These are phyloP conservation scores for Candida ascalaphidarum DNA, from an alignment of 805 yeast genomes.

Conservation along the genomic window DNA sequence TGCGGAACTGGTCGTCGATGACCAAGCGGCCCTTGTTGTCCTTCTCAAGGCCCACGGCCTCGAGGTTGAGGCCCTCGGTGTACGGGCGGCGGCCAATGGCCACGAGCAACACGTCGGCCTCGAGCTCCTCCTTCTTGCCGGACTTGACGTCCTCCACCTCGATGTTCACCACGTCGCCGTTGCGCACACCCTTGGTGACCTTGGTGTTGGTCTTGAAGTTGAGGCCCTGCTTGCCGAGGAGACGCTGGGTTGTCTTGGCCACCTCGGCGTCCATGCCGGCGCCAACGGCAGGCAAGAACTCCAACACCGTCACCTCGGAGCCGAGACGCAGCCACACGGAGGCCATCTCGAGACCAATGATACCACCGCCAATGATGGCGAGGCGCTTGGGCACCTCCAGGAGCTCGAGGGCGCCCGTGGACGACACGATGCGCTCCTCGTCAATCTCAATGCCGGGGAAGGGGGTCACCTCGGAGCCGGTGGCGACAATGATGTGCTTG, in stretches of 20 bases:
- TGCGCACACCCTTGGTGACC: slow-evolving; percentile 78
- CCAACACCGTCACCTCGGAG: slow-evolving; percentile 88
- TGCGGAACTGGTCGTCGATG: slow-evolving; percentile 87
- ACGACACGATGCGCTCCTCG: slow-evolving; percentile 93
- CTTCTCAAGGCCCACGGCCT: slow-evolving; percentile 78
- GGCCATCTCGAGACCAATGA: slow-evolving; percentile 98
- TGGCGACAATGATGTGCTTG: slow-evolving; percentile 87
- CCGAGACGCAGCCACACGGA: slow-evolving; percentile 96
- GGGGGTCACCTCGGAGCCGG: slow-evolving; percentile 97
- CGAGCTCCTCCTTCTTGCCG: slow-evolving; percentile 70
- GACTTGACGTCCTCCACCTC: slow-evolving; percentile 85
- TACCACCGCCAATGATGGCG: slow-evolving; percentile 98
- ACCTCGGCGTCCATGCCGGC: slow-evolving; percentile 98
- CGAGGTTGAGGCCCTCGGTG: slow-evolving; percentile 83
- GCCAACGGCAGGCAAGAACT: slow-evolving; percentile 86
- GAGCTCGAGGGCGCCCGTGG: slow-evolving; percentile 84
- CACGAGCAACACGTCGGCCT: slow-evolving; percentile 89
- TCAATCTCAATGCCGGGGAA: slow-evolving; percentile 97
- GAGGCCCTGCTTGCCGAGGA: slow-evolving; percentile 89
- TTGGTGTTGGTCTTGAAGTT: slow-evolving; percentile 89
- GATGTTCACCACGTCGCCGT: slow-evolving; percentile 81
- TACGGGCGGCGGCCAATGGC: slow-evolving; percentile 99
- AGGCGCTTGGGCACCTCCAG: slow-evolving; percentile 87
- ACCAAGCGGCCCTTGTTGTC: slow-evolving; percentile 92
- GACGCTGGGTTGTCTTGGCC: slow-evolving; percentile 81